Evolutionary conservation across 352 stramenopile genomes (phyloP), one percentile per base, ranked within the genome.

Genomic region (Globisporangium cystogenes): DNA sequence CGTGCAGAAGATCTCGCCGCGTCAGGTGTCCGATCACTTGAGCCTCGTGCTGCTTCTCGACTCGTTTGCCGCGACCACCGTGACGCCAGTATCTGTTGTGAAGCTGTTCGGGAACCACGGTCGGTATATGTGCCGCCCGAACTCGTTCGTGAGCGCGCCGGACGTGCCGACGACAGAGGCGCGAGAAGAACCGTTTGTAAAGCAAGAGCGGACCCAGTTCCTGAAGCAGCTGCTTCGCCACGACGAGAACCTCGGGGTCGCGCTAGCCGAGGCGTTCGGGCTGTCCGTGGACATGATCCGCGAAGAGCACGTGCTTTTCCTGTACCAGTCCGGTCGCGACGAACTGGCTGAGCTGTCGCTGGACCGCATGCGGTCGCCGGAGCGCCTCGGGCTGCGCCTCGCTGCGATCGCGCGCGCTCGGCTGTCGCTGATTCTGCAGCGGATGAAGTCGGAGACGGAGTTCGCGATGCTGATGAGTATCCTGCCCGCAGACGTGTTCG

Each of bases 381-480:
- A 87, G n/a, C 63, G 65, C n/a, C 48, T 94, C 15, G 72, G 82
- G 18, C 50, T 65, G 7, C 70, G 75, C 23, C 55, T 94, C 0
- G 83, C 67, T n/a, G 56, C 81, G 4, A 87, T 94, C 47, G 83
- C 80, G 21, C 62, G 83, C 26, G 79, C 83, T 49, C 73, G 83
- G 4, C 58, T 94, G 24, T 72, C 78, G 7, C 63, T 94, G 40
- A 86, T 92, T 37, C 54, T 94, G 21, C 69, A 70, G 49, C 70
- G 83, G 41, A 94, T 94, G 83, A 87, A 89, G 50, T 61, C 68
- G 1, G 76, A 88, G 33, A 51, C 82, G 10, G 73, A 90, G 60
- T 94, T 80, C 33, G 83, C 75, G 21, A 76, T 84, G 46, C 44
- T 94, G 37, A 92, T 94, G 83, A 90, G 81, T 59, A 71, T 87